Conservation (phyloP, 2,329 filamentous ascomycete genomes). For the Aspergillus candidus region DNA sequence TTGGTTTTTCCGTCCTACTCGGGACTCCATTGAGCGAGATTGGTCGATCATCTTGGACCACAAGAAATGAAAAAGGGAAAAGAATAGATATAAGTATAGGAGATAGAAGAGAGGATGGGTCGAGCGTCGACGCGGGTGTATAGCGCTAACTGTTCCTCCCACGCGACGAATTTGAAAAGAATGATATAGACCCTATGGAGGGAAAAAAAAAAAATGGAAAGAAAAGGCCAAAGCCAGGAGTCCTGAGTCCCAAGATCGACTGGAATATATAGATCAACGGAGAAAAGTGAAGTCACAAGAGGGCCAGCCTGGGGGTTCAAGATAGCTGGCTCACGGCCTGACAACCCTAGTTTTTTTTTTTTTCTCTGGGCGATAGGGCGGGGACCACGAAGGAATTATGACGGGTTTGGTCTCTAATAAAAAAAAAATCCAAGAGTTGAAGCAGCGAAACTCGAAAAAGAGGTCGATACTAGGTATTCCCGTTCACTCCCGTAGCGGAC, state of each 20-base stretch:
- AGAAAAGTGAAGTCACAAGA: conserved; percentile 3
- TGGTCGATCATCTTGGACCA: conserved; percentile 34
- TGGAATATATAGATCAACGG: conserved; percentile 7
- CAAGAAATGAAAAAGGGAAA: conserved; percentile 6
- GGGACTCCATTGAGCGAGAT: conserved; percentile 42
- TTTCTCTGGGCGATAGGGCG: conserved; percentile 8
- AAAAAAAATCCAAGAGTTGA: conserved; percentile 8
- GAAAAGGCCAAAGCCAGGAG: conserved; percentile 10
- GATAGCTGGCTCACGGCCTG: conserved; percentile 11
- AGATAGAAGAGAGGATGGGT: conserved; percentile 9
- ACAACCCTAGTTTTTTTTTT: conserved; percentile 11
- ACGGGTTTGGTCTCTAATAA: conserved; percentile 11
- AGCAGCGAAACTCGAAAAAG: too few species aligned
- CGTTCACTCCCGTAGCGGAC: conserved; percentile 42
- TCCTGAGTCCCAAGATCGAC: conserved; percentile 9
- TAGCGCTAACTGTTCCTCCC: conserved; percentile 8
- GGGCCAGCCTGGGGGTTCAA: conserved; percentile 7
- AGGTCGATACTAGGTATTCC: conserved; percentile 28
- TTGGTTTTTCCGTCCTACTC: conserved; percentile 45
- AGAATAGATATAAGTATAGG: conserved; percentile 4
- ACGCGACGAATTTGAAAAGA: conserved; percentile 13
- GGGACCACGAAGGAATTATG: conserved; percentile 25
- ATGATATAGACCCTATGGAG: conserved; percentile 4
- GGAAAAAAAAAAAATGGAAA: conserved; percentile 1
- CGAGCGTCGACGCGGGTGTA: conserved; percentile 2